Evolutionary conservation across 306 rosid species (phyloP).

Genomic region (Sicyos edulis): DNA sequence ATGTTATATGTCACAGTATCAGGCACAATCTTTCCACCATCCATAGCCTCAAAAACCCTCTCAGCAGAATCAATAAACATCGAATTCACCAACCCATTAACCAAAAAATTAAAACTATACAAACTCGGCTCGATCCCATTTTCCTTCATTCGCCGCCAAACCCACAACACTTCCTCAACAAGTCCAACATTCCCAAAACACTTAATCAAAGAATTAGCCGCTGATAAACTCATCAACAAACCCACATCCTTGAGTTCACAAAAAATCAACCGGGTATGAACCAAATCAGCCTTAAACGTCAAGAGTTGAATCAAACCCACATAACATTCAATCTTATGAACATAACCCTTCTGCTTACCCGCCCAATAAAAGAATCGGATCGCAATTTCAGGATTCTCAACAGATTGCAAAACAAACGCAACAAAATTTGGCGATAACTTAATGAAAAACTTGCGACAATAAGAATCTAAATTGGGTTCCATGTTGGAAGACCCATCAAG

Average conservation of each 20-base stretch:
- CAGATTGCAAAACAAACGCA: conserved; percentile 42
- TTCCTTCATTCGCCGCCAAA: conserved; percentile 72
- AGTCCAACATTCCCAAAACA: conserved; percentile 53
- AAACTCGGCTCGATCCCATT: conserved; percentile 53
- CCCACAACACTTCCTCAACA: conserved; percentile 73
- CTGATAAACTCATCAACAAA: conserved; percentile 42
- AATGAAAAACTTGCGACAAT: conserved; percentile 48
- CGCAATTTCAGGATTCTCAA: conserved; percentile 32
- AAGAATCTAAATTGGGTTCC: conserved; percentile 61
- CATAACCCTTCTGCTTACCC: conserved; percentile 40
- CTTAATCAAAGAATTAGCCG: conserved; percentile 53
- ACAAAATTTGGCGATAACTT: conserved; percentile 68
- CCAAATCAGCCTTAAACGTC: conserved; percentile 28
- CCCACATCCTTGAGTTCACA: conserved; percentile 29
- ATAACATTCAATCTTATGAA: conserved; percentile 59
- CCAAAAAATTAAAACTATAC: conserved; percentile 46
- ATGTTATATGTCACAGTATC: conserved; percentile 68
- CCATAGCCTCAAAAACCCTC: conserved; percentile 61
- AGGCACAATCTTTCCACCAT: conserved; percentile 46
- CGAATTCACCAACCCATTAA: conserved; percentile 68
- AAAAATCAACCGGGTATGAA: conserved; percentile 23
- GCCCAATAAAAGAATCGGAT: conserved; percentile 71
- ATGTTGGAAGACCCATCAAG: conserved; percentile 51
- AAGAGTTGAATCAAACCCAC: conserved; percentile 52
- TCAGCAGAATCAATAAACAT: conserved; percentile 59